These are phyloP conservation scores for Hypoxylon sp. DNA, from an alignment of 2,329 filamentous ascomycete genomes.

Conservation along the genomic window DNA sequence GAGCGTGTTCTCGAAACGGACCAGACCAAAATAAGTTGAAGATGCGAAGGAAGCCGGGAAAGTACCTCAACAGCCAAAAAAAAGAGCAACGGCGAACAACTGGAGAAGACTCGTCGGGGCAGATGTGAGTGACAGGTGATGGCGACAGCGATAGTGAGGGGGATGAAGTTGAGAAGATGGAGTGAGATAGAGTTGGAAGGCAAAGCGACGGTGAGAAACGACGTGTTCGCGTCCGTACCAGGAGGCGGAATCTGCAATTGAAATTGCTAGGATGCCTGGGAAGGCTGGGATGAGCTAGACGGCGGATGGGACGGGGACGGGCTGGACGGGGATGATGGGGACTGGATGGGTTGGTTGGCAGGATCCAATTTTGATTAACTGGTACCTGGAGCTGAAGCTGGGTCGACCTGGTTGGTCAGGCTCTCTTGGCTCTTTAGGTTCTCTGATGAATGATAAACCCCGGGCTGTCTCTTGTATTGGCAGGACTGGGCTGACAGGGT, in stretches of 20 bases:
- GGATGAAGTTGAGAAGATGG: constrained; percentile 16
- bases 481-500: constrained; percentile 18
- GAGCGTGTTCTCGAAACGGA: constrained; percentile 53
- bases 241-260: constrained; percentile 38
- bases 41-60: constrained; percentile 41
- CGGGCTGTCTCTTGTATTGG: constrained; percentile 18
- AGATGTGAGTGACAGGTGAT: neutral
- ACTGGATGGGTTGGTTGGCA: constrained; percentile 31
- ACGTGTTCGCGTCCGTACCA: constrained; percentile 36
- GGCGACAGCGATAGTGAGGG: constrained; percentile 5
- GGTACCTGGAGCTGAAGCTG: constrained; percentile 41
- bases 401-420: constrained; percentile 24
- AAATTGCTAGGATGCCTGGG: constrained; percentile 40
- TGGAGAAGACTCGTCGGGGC: neutral
- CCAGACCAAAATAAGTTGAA: constrained; percentile 53
- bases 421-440: constrained; percentile 13
- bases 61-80: constrained; percentile 39
- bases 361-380: constrained; percentile 44
- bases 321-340: constrained; percentile 24
- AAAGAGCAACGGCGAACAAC: constrained; percentile 11
- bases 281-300: constrained; percentile 41
- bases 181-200: constrained; percentile 15
- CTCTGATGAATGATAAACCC: constrained; percentile 30
- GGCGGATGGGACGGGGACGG: constrained; percentile 37
- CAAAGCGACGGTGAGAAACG: constrained; percentile 29